A percentile compares a stretch with the other conserved stretches of the same genome.
Evolutionary conservation across 2,329 filamentous ascomycete genomes (phyloP).

Genomic region (Didymella keratinophila): DNA sequence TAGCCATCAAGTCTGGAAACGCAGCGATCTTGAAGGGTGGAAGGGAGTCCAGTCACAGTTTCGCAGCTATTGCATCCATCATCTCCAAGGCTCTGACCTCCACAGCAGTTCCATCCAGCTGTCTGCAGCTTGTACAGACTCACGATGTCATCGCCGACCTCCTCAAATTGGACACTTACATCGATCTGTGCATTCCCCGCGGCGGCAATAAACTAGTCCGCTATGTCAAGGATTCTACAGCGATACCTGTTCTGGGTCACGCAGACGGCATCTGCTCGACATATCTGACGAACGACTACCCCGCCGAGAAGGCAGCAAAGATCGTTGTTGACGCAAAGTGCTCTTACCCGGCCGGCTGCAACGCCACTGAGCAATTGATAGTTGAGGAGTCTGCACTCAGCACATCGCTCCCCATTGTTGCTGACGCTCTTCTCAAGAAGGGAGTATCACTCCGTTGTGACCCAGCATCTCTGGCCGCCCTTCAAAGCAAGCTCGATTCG

Average conservation of each 20-base stretch:
- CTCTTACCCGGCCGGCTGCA: slow-evolving; percentile 94
- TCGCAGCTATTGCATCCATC: slow-evolving; percentile 84
- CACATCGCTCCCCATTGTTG: slow-evolving; percentile 74
- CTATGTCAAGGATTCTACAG: slow-evolving; percentile 88
- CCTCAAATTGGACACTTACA: slow-evolving; percentile 83
- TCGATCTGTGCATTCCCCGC: slow-evolving; percentile 94
- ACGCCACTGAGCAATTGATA: slow-evolving; percentile 89
- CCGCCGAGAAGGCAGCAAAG: slow-evolving; percentile 72
- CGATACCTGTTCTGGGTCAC: slow-evolving; percentile 94
- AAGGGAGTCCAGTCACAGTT: slow-evolving; percentile 95
- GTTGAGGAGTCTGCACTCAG: slow-evolving; percentile 76
- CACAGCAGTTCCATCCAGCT: slow-evolving; percentile 81
- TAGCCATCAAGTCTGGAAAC: slow-evolving; percentile 97
- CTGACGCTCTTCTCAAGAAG: slow-evolving; percentile 74
- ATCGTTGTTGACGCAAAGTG: slow-evolving; percentile 92
- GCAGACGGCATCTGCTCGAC: slow-evolving; percentile 91
- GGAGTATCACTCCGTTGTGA: slow-evolving; percentile 89
- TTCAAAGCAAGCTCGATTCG: slow-evolving; percentile 59
- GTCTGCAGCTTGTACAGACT: slow-evolving; percentile 92
- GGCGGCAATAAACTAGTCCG: slow-evolving; percentile 90
- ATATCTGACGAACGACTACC: slow-evolving; percentile 82
- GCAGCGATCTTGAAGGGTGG: slow-evolving; percentile 96
- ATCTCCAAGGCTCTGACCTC: slow-evolving; percentile 78
- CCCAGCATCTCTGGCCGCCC: slow-evolving; percentile 67
- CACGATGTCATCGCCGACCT: slow-evolving; percentile 89